Evolutionary conservation across 805 yeast genomes (phyloP).

Genomic region (Saturnispora halmiae): DNA sequence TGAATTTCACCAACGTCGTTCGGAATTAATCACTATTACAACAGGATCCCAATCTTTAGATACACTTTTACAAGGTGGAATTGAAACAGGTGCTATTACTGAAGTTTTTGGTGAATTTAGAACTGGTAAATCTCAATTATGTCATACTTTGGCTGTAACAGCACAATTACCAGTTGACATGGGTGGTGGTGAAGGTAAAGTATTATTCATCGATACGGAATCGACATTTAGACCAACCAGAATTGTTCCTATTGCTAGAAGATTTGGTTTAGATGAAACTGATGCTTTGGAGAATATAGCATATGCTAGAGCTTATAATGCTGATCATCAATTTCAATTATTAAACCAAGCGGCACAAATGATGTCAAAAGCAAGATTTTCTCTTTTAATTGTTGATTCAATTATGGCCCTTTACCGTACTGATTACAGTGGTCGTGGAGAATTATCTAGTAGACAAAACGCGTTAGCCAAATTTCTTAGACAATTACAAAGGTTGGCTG

Average conservation of each 20-base stretch:
- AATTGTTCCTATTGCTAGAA: conserved; percentile 77
- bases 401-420: conserved; percentile 95
- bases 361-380: conserved; percentile 93
- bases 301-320: conserved; percentile 93
- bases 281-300: conserved; percentile 97
- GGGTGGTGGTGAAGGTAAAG: conserved; percentile 99
- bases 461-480: conserved; percentile 92
- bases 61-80: conserved; percentile 89
- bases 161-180: conserved; percentile 92
- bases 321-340: conserved; percentile 87
- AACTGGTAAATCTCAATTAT: conserved; percentile 94
- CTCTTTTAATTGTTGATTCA: conserved; percentile 88
- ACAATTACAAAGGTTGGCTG: conserved; percentile 85
- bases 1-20: conserved; percentile 81
- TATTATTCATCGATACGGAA: conserved; percentile 91
- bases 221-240: conserved; percentile 94
- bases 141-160: conserved; percentile 94
- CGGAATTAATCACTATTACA: conserved; percentile 84
- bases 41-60: conserved; percentile 94
- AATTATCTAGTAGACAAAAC: conserved; percentile 86
- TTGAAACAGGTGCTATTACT: conserved; percentile 94
- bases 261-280: conserved; percentile 86
- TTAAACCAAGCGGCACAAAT: conserved; percentile 84
- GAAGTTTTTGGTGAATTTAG: conserved; percentile 96
- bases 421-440: conserved; percentile 93